Evolutionary conservation across 352 stramenopile species (phyloP), one percentile per base, ranked within the genome.

Genomic region (Globisporangium apiculatum): DNA sequence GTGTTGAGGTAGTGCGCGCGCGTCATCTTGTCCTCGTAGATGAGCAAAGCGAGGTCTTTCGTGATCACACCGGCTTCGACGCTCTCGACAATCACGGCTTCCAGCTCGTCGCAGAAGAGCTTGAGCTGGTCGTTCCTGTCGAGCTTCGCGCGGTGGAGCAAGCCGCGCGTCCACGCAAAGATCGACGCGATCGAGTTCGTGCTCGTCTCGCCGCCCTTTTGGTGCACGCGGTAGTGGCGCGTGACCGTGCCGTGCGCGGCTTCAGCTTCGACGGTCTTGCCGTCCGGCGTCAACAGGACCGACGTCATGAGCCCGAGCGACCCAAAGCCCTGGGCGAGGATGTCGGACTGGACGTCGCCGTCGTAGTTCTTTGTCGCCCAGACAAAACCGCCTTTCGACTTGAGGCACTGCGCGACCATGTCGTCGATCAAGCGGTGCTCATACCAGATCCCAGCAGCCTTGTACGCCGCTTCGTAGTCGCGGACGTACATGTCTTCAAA

Each of bases 301-400:
- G 67, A 86, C 40, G 87, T 96, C 87, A 96, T 96, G 12, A 96
- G 72, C 7, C 87, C 87, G 4, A 96, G 73, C 47, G 84, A 95
- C 50, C 87, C 87, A 60, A 86, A 96, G 35, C 86, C 87, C 71
- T 96, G 87, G 2, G 87, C 87, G 1, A 96, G 48, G 50, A 92
- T 94, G 62, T 96, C 87, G n/a, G 79, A 93, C 69, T 94, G 83
- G 64, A 96, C 86, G 66, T 96, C 87, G 36, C 86, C 87, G 62
- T 96, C 87, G 67, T 96, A 96, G 75, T 95, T 96, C 80, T 96
- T 96, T 73, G 75, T 89, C 10, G 86, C 86, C 87, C 87, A 96
- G 12, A 96, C 84, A 55, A 96, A 94, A 53, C 87, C 87, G 45
- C 86, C 87, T 35, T 83, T 75, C n/a, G 77, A 90, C 72, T 96